Conservation (phyloP, 345 rosid genomes). For the Linum lewisii region DNA sequence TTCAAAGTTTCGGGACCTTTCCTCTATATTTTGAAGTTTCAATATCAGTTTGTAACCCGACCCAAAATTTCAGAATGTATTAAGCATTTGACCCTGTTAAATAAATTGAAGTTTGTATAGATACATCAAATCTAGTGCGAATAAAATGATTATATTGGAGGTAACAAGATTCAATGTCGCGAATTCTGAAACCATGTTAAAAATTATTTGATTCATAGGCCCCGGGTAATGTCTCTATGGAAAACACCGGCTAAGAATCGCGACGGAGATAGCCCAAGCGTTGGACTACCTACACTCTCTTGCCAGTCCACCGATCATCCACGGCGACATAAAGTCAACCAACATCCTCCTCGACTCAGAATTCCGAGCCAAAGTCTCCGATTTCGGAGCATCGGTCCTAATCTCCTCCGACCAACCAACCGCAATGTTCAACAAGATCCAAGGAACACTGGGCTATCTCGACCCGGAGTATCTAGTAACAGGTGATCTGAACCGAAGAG, state of each 20-base stretch:
- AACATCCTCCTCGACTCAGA: constrained; percentile 27
- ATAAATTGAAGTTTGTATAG: no score
- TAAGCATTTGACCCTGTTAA: no score
- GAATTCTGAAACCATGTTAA: no score
- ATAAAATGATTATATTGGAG: no score
- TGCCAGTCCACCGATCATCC: constrained; percentile 29
- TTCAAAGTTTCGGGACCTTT: no score
- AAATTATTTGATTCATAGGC: no score
- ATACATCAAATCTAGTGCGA: no score
- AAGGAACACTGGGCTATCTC: constrained; percentile 28
- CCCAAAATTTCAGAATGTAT: no score
- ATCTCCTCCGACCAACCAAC: constrained; percentile 9
- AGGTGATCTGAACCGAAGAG: constrained; percentile 16
- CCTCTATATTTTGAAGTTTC: no score
- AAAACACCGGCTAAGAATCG: constrained; percentile 14
- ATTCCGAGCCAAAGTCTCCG: constrained; percentile 21
- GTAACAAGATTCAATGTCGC: no score
- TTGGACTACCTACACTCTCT: constrained; percentile 25
- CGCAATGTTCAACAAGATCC: constrained; percentile 4
- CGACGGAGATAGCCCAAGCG: constrained; percentile 22
- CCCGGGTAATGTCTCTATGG: constrained; percentile 13
- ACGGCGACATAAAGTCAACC: constrained; percentile 24
- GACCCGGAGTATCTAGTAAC: constrained; percentile 31
- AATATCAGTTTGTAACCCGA: no score
- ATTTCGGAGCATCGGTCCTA: constrained; percentile 29